Conservation (phyloP, 2,329 filamentous ascomycete species). For the Phyllosticta citriasiana region DNA sequence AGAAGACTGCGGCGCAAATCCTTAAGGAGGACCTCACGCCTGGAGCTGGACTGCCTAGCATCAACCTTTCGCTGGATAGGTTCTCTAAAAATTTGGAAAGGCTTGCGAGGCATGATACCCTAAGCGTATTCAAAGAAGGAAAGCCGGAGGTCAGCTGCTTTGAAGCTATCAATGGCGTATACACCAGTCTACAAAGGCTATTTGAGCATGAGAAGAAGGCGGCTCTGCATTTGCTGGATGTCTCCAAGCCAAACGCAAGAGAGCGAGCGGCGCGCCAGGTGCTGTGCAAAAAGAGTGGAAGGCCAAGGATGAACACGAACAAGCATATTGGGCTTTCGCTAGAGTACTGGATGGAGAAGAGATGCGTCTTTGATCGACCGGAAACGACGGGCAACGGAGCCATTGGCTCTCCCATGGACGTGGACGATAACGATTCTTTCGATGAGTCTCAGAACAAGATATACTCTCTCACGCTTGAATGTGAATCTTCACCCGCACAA, state of each 20-base stretch:
- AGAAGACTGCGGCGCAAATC: slow-evolving; percentile 24
- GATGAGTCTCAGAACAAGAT: slow-evolving; percentile 34
- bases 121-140: slow-evolving; percentile 39
- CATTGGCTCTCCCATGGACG: slow-evolving; percentile 20
- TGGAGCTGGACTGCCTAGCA: slow-evolving; percentile 47
- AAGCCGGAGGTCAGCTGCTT: slow-evolving; percentile 60
- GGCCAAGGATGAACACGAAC: slow-evolving; percentile 59
- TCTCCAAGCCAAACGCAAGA: slow-evolving; percentile 32
- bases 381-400: slow-evolving; percentile 20
- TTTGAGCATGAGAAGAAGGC: slow-evolving; percentile 57
- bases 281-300: slow-evolving; percentile 60
- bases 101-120: slow-evolving; percentile 58
- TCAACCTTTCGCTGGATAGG: slow-evolving; percentile 59
- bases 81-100: slow-evolving; percentile 65
- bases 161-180: slow-evolving; percentile 65
- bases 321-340: slow-evolving; percentile 58
- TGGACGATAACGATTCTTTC: slow-evolving; percentile 29
- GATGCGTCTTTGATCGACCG: slow-evolving; percentile 27
- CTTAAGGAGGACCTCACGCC: slow-evolving; percentile 56
- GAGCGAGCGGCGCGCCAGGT: slow-evolving; percentile 46
- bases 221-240: slow-evolving; percentile 21
- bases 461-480: slow-evolving; percentile 61
- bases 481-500: slow-evolving; percentile 38
- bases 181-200: slow-evolving; percentile 58
- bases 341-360: slow-evolving; percentile 66